Evolutionary conservation across 805 yeast species (phyloP).

Genomic region (Myxozyma kluyveri): DNA sequence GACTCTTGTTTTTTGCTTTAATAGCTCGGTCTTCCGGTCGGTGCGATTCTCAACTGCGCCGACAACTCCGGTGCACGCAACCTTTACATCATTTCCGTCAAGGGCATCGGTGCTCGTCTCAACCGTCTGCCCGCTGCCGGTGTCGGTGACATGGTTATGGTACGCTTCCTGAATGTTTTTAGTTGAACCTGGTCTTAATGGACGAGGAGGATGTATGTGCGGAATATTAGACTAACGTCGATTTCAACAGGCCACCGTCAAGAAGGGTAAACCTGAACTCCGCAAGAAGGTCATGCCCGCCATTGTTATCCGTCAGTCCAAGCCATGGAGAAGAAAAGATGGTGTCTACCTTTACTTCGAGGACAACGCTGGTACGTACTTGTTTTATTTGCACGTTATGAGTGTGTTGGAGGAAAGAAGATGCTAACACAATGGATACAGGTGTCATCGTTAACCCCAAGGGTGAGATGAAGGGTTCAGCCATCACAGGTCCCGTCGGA

Average conservation of each 20-base stretch:
- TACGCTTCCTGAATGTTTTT: conserved; percentile 12
- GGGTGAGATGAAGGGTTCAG: conserved; percentile 99
- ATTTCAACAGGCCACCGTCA: conserved; percentile 73
- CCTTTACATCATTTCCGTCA: conserved; percentile 97
- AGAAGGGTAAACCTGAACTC: conserved; percentile 99
- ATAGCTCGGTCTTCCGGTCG: conserved; percentile 97
- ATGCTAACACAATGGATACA: background rate
- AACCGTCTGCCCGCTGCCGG: conserved; percentile 99
- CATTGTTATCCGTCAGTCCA: conserved; percentile 97
- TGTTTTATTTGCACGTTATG: too few species aligned
- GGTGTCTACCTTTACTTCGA: conserved; percentile 99
- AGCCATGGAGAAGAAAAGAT: conserved; percentile 99
- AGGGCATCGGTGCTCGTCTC: conserved; percentile 99
- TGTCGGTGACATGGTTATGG: conserved; percentile 99
- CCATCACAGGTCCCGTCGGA: conserved; percentile 99
- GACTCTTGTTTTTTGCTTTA: too few species aligned
- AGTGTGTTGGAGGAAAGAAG: background rate
- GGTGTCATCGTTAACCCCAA: conserved; percentile 99
- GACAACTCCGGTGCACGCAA: conserved; percentile 99
- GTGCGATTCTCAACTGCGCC: conserved; percentile 99
- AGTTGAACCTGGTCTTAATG: background rate
- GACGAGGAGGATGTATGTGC: background rate
- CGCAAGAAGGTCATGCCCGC: conserved; percentile 99
- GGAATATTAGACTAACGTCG: background rate
- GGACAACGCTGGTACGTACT: conserved; percentile 72